Percentiles rank a stretch among this genome's conserved stretches.
Evolutionary conservation across 2,329 filamentous ascomycete species (phyloP).

Genomic region (Fusarium annulatum): DNA sequence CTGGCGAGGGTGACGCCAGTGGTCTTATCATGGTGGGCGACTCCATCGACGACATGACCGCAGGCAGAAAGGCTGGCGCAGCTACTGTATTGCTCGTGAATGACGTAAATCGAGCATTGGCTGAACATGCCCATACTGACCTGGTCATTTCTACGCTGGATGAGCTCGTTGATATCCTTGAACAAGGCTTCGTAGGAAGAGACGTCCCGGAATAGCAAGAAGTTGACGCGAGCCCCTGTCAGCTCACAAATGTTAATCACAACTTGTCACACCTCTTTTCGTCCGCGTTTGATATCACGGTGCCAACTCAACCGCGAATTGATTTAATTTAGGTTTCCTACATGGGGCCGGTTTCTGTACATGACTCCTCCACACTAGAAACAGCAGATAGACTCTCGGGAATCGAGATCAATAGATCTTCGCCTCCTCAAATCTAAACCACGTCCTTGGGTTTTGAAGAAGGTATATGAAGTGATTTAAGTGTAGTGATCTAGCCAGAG

Average conservation of each 20-base stretch:
- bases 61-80: slow-evolving; percentile 83
- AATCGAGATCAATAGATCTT: slow-evolving; percentile 33
- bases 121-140: slow-evolving; percentile 80
- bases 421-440: slow-evolving; percentile 30
- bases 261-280: background rate
- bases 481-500: slow-evolving; percentile 38
- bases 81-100: slow-evolving; percentile 91
- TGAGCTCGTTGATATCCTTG: slow-evolving; percentile 79
- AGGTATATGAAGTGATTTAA: slow-evolving; percentile 40
- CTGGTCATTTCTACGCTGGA: slow-evolving; percentile 77
- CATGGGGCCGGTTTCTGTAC: slow-evolving; percentile 32
- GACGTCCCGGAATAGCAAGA: slow-evolving; percentile 34
- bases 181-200: slow-evolving; percentile 75
- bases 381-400: slow-evolving; percentile 25
- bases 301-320: slow-evolving; percentile 31
- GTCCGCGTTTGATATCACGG: background rate
- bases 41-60: slow-evolving; percentile 92
- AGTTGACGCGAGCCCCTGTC: background rate
- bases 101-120: slow-evolving; percentile 78
- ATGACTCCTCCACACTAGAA: slow-evolving; percentile 33
- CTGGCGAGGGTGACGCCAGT: slow-evolving; percentile 55
- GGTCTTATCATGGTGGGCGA: slow-evolving; percentile 76
- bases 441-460: slow-evolving; percentile 27
- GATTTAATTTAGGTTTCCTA: slow-evolving; percentile 43
- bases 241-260: background rate